phyloP scores from a whole-genome alignment of 331 rosid species.

The Acacia concinna region DNA sequence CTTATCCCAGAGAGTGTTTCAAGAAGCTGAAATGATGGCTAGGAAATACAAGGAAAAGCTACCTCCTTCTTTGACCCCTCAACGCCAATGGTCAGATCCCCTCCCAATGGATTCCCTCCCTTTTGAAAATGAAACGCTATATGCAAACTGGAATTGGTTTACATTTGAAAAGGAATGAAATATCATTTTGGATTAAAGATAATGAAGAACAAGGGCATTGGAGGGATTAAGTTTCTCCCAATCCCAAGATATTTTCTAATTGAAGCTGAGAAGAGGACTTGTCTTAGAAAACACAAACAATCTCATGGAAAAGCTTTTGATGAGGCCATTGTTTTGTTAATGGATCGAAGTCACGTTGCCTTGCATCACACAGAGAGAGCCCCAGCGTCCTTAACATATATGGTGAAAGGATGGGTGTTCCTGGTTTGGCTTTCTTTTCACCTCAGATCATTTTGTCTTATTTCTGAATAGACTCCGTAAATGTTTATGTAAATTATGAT shows the following conservation, averaged over 20 bases:
- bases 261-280: conserved; percentile 28
- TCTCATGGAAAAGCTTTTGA: conserved; percentile 17
- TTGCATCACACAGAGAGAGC: conserved; percentile 13
- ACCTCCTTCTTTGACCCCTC: conserved; percentile 26
- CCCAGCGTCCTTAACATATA: not conserved
- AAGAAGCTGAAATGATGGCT: conserved; percentile 79
- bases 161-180: conserved; percentile 32
- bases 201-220: not conserved
- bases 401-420: conserved; percentile 11
- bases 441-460: not conserved
- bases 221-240: not conserved
- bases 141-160: conserved; percentile 50
- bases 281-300: conserved; percentile 17
- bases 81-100: not conserved
- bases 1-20: conserved; percentile 48
- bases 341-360: conserved; percentile 2
- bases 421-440: not conserved
- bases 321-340: conserved; percentile 6
- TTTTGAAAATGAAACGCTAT: conserved; percentile 44
- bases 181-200: not conserved
- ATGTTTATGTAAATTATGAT: conserved; percentile 8
- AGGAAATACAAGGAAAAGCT: conserved; percentile 66
- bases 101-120: conserved; percentile 25
- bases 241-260: not conserved
- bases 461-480: conserved; percentile 22